These are phyloP conservation scores for Paecilomyces niveus DNA, from an alignment of 2,329 filamentous ascomycete genomes.

Conservation along the genomic window DNA sequence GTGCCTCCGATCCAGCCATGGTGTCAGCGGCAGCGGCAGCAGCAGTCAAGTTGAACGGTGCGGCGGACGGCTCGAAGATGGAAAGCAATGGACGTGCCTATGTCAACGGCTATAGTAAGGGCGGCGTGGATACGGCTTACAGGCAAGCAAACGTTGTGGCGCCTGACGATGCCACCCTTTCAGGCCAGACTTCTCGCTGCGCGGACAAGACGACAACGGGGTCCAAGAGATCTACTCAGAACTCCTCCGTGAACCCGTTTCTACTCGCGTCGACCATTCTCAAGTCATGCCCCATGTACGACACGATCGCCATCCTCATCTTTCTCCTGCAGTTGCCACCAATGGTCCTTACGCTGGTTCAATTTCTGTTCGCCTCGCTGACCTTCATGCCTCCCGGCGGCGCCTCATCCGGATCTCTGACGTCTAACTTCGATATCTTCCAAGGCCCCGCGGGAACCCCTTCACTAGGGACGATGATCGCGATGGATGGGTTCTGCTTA, in stretches of 20 bases:
- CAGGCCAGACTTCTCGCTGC: slow-evolving; percentile 22
- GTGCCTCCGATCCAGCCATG: slow-evolving; percentile 28
- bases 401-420: slow-evolving; percentile 63
- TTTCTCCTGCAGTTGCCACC: slow-evolving; percentile 89
- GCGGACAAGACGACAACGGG: slow-evolving; percentile 19
- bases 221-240: slow-evolving; percentile 27
- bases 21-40: slow-evolving; percentile 16
- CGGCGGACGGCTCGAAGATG: slow-evolving; percentile 22
- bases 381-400: slow-evolving; percentile 84
- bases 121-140: slow-evolving; percentile 26
- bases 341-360: slow-evolving; percentile 78
- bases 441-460: slow-evolving; percentile 80
- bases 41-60: slow-evolving; percentile 19
- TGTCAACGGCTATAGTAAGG: slow-evolving; percentile 30
- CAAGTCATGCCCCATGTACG: slow-evolving; percentile 80
- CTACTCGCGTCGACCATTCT: slow-evolving; percentile 80
- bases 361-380: slow-evolving; percentile 84
- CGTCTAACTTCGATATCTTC: slow-evolving; percentile 85
- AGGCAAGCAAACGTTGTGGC: slow-evolving; percentile 24
- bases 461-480: slow-evolving; percentile 74
- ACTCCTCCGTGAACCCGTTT: slow-evolving; percentile 59
- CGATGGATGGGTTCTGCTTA: slow-evolving; percentile 76
- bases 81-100: slow-evolving; percentile 27
- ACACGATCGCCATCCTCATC: slow-evolving; percentile 94
- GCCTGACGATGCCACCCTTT: slow-evolving; percentile 22